Base-by-base conservation (phyloP, 768 basidiomycete species). In the Podaxis sp. region DNA sequence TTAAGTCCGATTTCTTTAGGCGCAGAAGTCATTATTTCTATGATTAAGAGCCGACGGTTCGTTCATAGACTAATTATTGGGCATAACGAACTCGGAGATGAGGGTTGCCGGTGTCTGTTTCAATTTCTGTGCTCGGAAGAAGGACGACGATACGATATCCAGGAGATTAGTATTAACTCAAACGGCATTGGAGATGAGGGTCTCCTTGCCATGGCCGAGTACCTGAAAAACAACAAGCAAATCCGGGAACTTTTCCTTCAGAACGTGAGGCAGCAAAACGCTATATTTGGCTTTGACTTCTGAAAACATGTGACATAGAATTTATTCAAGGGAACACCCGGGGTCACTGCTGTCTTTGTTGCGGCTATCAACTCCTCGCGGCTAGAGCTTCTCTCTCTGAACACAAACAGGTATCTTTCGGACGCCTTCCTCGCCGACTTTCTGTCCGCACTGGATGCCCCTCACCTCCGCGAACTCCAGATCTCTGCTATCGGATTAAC, bases 111-210 rank as follows among this genome's bases (percentile, higher is more conserved):
- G 28, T 74, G 76, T 24, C 73, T 90, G 8, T 86, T 88, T 69
- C 72, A 73, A 17, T 89, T 84, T 68, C 75, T 90, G 6, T 63
- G 73, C 28, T 87, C 88, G 11, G 69, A 75, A 4, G 71, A 74
- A 17, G 87, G 84, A 20, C 72, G 74, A 62, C 73, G 70, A 60
- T 77, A 84, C 66, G 70, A 69, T 52, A 79, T 90, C 60, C 72
- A 74, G 1, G 83, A 87, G 66, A 83, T 90, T 36, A 81, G 78
- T 64, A 76, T 90, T 59, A 87, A 86, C 56, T 76, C 78, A 2
- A 88, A 86, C 63, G 70, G 70, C 8, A 84, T 90, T 30, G 82
- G 86, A 8, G 78, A 87, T 66, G 69, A 70, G 38, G 86, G 87
- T 4, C 77, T 90, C 4, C 69, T 76, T 51, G 80, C 84, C n/a